Base-by-base conservation (phyloP, 495 filamentous ascomycete genomes). In the Jackrogersella minutella region DNA sequence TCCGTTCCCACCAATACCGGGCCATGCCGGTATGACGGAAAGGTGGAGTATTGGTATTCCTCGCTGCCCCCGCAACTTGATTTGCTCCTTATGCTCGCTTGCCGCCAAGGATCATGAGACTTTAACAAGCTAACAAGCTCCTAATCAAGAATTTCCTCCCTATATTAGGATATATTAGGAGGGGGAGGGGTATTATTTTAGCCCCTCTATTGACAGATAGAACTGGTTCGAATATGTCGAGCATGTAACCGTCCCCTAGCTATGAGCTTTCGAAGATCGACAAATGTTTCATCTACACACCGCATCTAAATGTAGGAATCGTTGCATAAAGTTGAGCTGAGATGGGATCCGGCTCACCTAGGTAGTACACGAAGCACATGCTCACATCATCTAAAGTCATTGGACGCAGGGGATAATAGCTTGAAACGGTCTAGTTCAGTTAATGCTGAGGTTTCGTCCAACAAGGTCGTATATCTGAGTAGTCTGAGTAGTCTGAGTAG, bases 31-130 rank as follows among this genome's bases (percentile, higher is more conserved):
- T 54, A 47, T 53, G 41, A 34, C 22, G 47, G 14, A 46, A 62
- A 59, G 58, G 65, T 52, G 59, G 65, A 62, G 65, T 49, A 49
- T 24, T 30, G 5, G 1, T 34, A 13, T 30, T 52, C 43, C 36
- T 55, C 36, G 34, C 55, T 59, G 50, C 49, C 51, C 55, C 66
- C 56, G 66, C 41, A 26, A 40, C 51, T 28, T 62, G 61, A 53
- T 61, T 69, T 54, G 43, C 36, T 43, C 33, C 13, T 37, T 10
- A 14, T 22, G 14, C 58, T 46, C 53, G 40, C 57, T 40, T 50
- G 34, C 26, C 28, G 14, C 22, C 62, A 54, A 26, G 40, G 47
- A 54, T 54, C 31, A 30, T 59, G 47, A 53, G 47, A 62, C 37
- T 37, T 21, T n/a, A n/a, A n/a, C n/a, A n/a, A n/a, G n/a, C n/a